Percentiles rank a stretch among this genome's conserved stretches.
These are phyloP conservation scores for Atkinsonella texensis DNA, from an alignment of 2,329 filamentous ascomycete genomes.

Conservation along the genomic window DNA sequence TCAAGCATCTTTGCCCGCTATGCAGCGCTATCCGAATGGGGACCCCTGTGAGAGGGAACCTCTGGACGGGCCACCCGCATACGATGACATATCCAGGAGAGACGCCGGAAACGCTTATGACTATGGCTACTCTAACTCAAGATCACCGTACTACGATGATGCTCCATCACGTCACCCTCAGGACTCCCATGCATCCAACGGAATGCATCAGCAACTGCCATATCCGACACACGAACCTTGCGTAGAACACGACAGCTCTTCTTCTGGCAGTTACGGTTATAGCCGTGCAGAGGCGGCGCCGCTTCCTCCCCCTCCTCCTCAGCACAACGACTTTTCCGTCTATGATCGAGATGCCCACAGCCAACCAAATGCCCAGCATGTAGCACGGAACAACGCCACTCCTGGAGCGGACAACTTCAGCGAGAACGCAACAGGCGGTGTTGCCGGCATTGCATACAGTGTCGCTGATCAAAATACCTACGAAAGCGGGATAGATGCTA, in stretches of 20 bases:
- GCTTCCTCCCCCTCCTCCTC: slow-evolving; percentile 8
- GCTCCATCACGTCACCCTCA: slow-evolving; percentile 6
- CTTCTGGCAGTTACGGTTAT: slow-evolving; percentile 1
- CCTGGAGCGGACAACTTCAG: slow-evolving; percentile 58
- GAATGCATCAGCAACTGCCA: slow-evolving; percentile 1
- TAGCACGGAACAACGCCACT: slow-evolving; percentile 30
- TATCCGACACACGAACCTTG: background rate
- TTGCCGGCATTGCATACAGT: slow-evolving; percentile 54
- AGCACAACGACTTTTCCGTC: slow-evolving; percentile 14
- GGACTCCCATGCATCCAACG: background rate
- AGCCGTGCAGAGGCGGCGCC: background rate
- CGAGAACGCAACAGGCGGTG: slow-evolving; percentile 48
- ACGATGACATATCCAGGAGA: background rate
- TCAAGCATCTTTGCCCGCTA: slow-evolving; percentile 7
- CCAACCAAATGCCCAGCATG: slow-evolving; percentile 13
- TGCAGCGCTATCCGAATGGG: slow-evolving; percentile 20
- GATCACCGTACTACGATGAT: slow-evolving; percentile 19
- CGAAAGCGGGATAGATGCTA: slow-evolving; percentile 52
- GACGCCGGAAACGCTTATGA: slow-evolving; percentile 12
- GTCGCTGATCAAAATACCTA: slow-evolving; percentile 53
- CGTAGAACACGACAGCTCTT: background rate
- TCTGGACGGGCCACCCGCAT: slow-evolving; percentile 15
- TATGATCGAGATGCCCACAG: slow-evolving; percentile 14
- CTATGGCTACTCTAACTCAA: slow-evolving; percentile 1
- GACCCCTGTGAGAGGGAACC: slow-evolving; percentile 25